These are phyloP conservation scores for Suhomyces sp. DNA, from an alignment of 805 yeast species.

Conservation along the genomic window DNA sequence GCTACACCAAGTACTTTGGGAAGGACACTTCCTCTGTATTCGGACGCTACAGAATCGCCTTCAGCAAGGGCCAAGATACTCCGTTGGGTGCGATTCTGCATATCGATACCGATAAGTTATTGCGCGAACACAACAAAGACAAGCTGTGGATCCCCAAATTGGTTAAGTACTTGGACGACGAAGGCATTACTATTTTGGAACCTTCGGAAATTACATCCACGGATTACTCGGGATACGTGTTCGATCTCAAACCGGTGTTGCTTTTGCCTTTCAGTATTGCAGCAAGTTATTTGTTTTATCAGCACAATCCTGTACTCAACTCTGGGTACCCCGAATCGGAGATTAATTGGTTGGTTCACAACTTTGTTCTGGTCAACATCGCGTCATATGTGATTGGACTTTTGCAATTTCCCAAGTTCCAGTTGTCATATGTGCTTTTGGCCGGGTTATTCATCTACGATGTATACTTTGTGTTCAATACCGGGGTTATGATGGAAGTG, in stretches of 20 bases:
- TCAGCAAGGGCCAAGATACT: conserved; percentile 36
- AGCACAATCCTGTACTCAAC: conserved; percentile 12
- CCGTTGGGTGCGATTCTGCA: conserved; percentile 38
- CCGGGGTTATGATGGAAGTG: conserved; percentile 60
- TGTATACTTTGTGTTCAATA: conserved; percentile 62
- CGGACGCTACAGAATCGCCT: conserved; percentile 39
- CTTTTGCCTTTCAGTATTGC: conserved; percentile 13
- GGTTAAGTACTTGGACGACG: conserved; percentile 9
- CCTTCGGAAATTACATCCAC: conserved; percentile 7
- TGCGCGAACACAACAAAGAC: conserved; percentile 8
- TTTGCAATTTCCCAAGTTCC: conserved; percentile 42
- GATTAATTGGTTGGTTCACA: conserved; percentile 46
- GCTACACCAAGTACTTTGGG: conserved; percentile 16
- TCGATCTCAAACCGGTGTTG: conserved; percentile 18
- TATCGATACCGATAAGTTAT: conserved; percentile 11
- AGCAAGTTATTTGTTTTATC: conserved; percentile 13
- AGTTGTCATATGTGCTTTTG: conserved; percentile 44
- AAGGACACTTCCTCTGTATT: conserved; percentile 2
- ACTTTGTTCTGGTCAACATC: conserved; percentile 40
- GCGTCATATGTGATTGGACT: conserved; percentile 43
- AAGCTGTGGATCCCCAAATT: conserved; percentile 6
- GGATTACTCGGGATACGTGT: conserved; percentile 21
- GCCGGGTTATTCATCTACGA: conserved; percentile 57
- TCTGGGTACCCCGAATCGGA: conserved; percentile 3
- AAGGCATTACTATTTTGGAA: conserved; percentile 12